Evolutionary conservation across 768 basidiomycete species (phyloP).

Genomic region (Kwoniella dejecticola): DNA sequence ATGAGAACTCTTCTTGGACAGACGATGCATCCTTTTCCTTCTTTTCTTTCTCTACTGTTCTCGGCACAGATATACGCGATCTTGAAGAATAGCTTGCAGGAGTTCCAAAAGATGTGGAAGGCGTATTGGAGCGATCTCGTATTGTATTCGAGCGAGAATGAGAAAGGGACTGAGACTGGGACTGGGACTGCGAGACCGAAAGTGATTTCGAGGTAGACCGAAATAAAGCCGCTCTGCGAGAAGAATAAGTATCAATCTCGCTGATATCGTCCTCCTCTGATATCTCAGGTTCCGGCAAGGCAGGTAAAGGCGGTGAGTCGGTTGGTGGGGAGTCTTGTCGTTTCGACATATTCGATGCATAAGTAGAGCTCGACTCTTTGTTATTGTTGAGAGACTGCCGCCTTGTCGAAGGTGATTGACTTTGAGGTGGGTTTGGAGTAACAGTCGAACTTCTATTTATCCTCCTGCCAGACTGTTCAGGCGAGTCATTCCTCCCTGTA

Average conservation of each 20-base stretch:
- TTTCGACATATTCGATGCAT: too few species aligned
- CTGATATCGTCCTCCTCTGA: constrained; percentile 10
- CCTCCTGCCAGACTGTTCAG: background rate
- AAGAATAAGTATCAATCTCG: constrained; percentile 30
- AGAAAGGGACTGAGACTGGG: too few species aligned
- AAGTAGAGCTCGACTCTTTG: background rate
- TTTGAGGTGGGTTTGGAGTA: background rate
- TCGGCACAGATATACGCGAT: constrained; percentile 1
- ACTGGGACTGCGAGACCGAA: too few species aligned
- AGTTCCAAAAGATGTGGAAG: constrained; percentile 8
- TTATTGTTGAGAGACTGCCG: background rate
- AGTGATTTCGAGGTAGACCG: constrained; percentile 24
- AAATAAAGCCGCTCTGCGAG: constrained; percentile 35
- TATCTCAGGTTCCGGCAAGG: constrained; percentile 33
- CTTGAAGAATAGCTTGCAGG: constrained; percentile 3
- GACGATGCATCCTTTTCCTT: background rate
- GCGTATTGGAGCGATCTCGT: background rate
- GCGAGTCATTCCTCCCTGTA: background rate
- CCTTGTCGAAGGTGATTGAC: too few species aligned
- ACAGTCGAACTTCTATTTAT: constrained; percentile 3
- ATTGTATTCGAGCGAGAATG: background rate
- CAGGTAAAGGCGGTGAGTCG: constrained; percentile 29
- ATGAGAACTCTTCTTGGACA: background rate
- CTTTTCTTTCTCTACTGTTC: background rate
- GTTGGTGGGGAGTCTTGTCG: background rate